These are phyloP conservation scores for Tulasnella sp. DNA, from an alignment of 768 basidiomycete genomes.

Conservation along the genomic window DNA sequence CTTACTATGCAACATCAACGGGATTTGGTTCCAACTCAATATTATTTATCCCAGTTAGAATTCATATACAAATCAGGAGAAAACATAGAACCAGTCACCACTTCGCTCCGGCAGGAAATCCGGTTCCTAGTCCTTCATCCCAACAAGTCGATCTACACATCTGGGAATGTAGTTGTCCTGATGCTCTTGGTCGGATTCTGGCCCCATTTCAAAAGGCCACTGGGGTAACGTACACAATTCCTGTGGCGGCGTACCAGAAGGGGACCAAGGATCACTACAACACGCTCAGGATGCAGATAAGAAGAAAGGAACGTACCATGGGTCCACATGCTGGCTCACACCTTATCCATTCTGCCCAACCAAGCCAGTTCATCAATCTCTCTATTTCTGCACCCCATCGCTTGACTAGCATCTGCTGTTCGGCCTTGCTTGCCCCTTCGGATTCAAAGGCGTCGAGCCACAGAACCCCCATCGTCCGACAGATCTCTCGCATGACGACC, in stretches of 20 bases:
- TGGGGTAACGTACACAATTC: background rate
- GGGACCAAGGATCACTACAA: background rate
- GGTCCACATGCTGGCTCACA: background rate
- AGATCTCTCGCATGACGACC: background rate
- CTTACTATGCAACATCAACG: too few species aligned
- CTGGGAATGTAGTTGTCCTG: too few species aligned
- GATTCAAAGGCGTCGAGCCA: background rate
- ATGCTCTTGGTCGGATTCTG: too few species aligned
- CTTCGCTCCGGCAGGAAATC: too few species aligned
- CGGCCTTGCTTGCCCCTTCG: background rate
- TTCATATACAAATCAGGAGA: too few species aligned
- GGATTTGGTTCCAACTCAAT: too few species aligned
- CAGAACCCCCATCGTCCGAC: conserved; percentile 1
- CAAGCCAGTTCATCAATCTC: conserved; percentile 2
- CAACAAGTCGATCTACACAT: too few species aligned
- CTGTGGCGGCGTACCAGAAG: background rate
- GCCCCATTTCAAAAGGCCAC: background rate
- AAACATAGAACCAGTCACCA: too few species aligned
- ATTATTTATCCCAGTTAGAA: too few species aligned
- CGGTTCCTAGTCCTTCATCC: too few species aligned
- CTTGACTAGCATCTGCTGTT: background rate
- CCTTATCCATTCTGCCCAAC: background rate
- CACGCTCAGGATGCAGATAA: background rate
- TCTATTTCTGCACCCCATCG: background rate
- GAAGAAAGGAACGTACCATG: background rate